Conservation (phyloP, 345 rosid genomes). For the Anacardium occidentale region DNA sequence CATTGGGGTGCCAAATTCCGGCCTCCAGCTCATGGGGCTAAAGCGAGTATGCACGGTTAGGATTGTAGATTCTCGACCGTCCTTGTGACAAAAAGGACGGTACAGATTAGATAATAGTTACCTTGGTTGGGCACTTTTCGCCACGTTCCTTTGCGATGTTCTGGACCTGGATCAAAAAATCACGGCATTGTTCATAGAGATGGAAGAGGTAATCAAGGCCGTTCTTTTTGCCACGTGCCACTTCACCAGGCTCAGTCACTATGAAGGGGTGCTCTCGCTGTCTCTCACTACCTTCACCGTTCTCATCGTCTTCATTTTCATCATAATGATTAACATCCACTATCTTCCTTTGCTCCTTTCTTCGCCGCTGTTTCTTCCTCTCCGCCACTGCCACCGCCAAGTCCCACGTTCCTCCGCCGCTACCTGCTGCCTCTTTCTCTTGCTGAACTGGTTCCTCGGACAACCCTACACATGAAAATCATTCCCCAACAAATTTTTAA, state of each 20-base stretch:
- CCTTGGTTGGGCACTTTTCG: conserved; percentile 98
- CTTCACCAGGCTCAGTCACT: conserved; percentile 99
- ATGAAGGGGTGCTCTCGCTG: conserved; percentile 98
- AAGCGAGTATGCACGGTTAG: not conserved
- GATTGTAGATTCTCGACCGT: not conserved
- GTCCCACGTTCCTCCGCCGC: conserved; percentile 59
- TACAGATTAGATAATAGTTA: conserved; percentile 17
- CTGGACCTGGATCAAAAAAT: conserved; percentile 89
- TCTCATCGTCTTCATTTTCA: conserved; percentile 49
- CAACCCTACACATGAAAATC: conserved; percentile 48
- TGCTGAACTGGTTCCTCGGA: conserved; percentile 87
- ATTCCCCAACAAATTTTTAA: not conserved
- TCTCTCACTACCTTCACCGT: conserved; percentile 50
- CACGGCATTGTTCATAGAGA: conserved; percentile 96
- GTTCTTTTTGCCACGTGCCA: conserved; percentile 99
- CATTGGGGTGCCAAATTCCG: not conserved
- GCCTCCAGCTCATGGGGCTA: not conserved
- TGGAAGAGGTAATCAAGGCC: conserved; percentile 99
- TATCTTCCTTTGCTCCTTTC: conserved; percentile 43
- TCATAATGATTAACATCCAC: conserved; percentile 43
- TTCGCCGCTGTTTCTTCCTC: conserved; percentile 42
- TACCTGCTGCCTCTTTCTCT: conserved; percentile 62
- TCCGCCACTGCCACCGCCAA: conserved; percentile 26
- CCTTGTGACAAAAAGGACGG: conserved; percentile 9
- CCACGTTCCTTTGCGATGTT: conserved; percentile 90